Evolutionary conservation across 331 rosid genomes (phyloP).

Genomic region (Cydonia oblonga): DNA sequence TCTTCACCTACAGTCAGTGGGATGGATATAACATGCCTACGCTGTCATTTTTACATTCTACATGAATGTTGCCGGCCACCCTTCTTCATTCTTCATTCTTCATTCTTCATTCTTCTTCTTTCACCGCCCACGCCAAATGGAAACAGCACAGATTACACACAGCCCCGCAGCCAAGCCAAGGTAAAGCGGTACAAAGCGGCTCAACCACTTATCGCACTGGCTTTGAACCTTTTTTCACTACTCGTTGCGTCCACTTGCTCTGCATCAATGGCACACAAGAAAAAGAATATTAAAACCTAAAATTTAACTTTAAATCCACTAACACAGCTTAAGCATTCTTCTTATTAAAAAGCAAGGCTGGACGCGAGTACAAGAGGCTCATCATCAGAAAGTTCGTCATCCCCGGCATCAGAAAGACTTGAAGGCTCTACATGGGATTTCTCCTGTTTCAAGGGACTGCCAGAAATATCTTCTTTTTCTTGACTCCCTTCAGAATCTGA

Average conservation of each 20-base stretch:
- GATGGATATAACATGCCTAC: slow-evolving; percentile 15
- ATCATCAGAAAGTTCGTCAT: slow-evolving; percentile 52
- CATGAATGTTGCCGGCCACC: neutral
- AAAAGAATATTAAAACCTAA: neutral
- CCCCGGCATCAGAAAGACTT: slow-evolving; percentile 14
- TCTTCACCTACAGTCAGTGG: slow-evolving; percentile 15
- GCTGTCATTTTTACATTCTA: slow-evolving; percentile 41
- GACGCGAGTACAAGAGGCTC: slow-evolving; percentile 53
- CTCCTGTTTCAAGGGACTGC: slow-evolving; percentile 21
- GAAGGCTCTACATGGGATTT: slow-evolving; percentile 22
- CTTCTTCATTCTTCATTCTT: neutral
- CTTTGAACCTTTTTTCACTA: slow-evolving; percentile 32
- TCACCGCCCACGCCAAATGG: slow-evolving; percentile 12
- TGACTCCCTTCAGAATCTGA: slow-evolving; percentile 39
- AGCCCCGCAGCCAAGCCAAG: slow-evolving; percentile 13
- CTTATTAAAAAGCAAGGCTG: neutral
- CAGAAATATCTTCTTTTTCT: slow-evolving; percentile 25
- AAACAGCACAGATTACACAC: slow-evolving; percentile 1
- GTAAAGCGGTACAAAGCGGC: slow-evolving; percentile 1
- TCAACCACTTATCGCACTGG: slow-evolving; percentile 14
- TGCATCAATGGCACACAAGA: slow-evolving; percentile 19
- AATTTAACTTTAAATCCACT: neutral
- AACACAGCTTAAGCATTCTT: neutral
- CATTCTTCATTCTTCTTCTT: slow-evolving; percentile 11
- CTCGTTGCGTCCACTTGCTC: slow-evolving; percentile 52